Conservation (phyloP, 23 red algal species). For the Pyropia haitanensis region DNA sequence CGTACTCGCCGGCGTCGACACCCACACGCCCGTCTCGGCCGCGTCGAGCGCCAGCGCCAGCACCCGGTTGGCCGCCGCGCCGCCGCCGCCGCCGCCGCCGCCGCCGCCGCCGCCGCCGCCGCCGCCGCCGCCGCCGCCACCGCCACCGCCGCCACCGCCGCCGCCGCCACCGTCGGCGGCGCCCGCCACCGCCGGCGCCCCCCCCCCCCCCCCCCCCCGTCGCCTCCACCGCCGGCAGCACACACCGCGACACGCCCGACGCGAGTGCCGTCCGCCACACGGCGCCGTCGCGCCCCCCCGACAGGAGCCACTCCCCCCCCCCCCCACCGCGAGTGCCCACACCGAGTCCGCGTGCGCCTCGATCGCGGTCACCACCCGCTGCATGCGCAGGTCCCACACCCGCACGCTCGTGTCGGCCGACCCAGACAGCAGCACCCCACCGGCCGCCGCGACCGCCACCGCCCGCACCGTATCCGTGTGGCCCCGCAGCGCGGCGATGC, state of each 20-base stretch:
- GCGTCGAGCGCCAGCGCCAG: slow-evolving; percentile 44
- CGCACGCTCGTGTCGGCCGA: slow-evolving; percentile 66
- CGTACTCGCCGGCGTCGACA: slow-evolving; percentile 51
- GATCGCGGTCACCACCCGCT: slow-evolving; percentile 52
- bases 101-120: too few relatives aligned
- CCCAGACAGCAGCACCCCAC: slow-evolving; percentile 50
- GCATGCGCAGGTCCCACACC: slow-evolving; percentile 86
- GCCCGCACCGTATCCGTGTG: slow-evolving; percentile 81
- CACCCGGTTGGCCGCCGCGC: slow-evolving; percentile 34
- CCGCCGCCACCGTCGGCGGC: too few relatives aligned
- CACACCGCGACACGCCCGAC: too few relatives aligned
- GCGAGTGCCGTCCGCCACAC: slow-evolving; percentile 48
- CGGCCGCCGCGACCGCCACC: slow-evolving; percentile 45
- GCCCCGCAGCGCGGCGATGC: slow-evolving; percentile 55
- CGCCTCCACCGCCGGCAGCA: too few relatives aligned
- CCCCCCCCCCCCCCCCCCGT: too few relatives aligned
- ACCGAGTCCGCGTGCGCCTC: slow-evolving; percentile 48
- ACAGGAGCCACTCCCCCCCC: slow-evolving; percentile 69
- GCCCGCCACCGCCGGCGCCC: too few relatives aligned
- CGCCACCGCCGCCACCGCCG: too few relatives aligned
- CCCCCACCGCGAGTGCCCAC: slow-evolving; percentile 56
- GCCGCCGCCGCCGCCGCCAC: too few relatives aligned
- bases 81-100: too few relatives aligned
- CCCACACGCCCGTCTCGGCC: slow-evolving; percentile 59
- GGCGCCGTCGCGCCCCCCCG: slow-evolving; percentile 80